Evolutionary conservation across 108 stramenopile species (phyloP), one percentile per base, ranked within the genome.

Genomic region (Chaetoceros muelleri): DNA sequence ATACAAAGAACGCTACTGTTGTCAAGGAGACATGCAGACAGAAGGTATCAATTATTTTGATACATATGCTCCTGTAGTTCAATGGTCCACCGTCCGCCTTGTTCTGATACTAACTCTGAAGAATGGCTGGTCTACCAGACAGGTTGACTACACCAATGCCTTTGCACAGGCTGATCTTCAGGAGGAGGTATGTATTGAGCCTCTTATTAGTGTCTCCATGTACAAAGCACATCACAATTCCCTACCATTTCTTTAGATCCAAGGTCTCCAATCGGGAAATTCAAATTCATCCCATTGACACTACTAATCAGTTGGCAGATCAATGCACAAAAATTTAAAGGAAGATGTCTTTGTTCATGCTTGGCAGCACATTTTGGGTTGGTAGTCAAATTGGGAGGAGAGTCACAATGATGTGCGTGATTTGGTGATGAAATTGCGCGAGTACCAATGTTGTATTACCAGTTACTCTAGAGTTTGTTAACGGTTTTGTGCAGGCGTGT

Each of bases 11-110:
- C 1, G 55, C 0, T 62, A 61, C 22, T 66, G 65, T 44, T 50
- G 45, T 16, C 44, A 58, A 21, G 63, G 64, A 0, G 69, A 70
- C 44, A 16, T 20, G 18, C 69, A 64, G 30, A 54, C 10, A 0
- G 28, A 40, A 2, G 60, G 45, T 21, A 28, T 69, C 40, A 30
- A 63, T 31, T 63, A 49, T 28, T 28, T 21, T 46, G 71, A 72
- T 21, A 72, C 65, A 22, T 72, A 54, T 52, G 44, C 71, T 8
- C 66, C 77, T 3, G 77, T 79, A 7, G 70, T 79, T 0, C 57
- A 69, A 28, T 75, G 78, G 73, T 46, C 54, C 21, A 73, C 71
- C 0, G 40, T 70, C 24, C 45, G 72, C 0, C 17, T 60, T 3
- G 2, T 64, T 10, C 45, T 64, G 2, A 24, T 21, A 10, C 47